Evolutionary conservation across 1,139 yeast genomes (phyloP).

Genomic region (Kazachstania sp.): DNA sequence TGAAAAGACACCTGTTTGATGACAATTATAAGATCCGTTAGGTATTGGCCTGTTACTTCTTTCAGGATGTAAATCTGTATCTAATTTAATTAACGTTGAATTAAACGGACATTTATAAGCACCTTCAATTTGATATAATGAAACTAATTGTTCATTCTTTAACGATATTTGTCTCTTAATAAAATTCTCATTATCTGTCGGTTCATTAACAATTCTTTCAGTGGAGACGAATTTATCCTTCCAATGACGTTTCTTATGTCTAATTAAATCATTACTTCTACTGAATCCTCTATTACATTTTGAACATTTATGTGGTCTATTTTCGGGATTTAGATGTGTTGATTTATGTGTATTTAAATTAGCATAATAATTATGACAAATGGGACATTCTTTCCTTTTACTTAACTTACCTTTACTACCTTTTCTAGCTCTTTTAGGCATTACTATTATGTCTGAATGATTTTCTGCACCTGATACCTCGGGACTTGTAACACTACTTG

Average conservation of each 20-base stretch:
- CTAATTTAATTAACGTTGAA: constrained; percentile 22
- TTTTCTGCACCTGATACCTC: background rate
- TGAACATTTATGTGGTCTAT: constrained; percentile 70
- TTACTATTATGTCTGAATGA: background rate
- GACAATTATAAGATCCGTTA: constrained; percentile 39
- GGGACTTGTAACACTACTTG: constrained; percentile 1
- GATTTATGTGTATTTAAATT: constrained; percentile 81
- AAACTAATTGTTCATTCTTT: constrained; percentile 15
- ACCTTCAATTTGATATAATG: constrained; percentile 31
- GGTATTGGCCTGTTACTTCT: constrained; percentile 5
- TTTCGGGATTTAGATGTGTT: constrained; percentile 64
- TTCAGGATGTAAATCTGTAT: constrained; percentile 21
- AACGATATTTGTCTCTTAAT: background rate
- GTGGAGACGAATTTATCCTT: constrained; percentile 43
- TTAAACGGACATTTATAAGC: constrained; percentile 42
- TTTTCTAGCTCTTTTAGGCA: background rate
- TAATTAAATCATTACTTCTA: constrained; percentile 72
- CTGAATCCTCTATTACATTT: constrained; percentile 81
- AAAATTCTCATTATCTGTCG: background rate
- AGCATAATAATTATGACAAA: constrained; percentile 64
- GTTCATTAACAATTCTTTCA: background rate
- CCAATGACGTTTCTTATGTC: constrained; percentile 82
- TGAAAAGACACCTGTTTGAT: constrained; percentile 71
- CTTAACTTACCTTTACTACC: background rate
- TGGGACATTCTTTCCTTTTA: constrained; percentile 76